Conservation (phyloP, 2,329 filamentous ascomycete species). For the Botrytis tulipae region DNA sequence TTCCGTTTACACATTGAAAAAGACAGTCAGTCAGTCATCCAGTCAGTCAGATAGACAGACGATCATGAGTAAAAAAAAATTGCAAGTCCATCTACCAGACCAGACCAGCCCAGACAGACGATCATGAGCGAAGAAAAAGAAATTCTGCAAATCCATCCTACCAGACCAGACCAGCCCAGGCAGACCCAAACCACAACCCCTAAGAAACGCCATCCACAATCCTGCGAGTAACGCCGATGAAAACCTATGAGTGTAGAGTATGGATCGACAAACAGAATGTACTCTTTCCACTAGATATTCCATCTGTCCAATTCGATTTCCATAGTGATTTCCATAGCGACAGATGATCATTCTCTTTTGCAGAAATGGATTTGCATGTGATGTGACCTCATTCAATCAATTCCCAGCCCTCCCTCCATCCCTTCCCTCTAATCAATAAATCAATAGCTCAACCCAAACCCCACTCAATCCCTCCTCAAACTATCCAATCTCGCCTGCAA, state of each 20-base stretch:
- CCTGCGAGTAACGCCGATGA: constrained; percentile 2
- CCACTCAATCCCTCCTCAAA: constrained; percentile 45
- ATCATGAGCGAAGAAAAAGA: not conserved
- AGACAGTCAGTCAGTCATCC: not conserved
- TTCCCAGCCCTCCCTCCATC: not conserved
- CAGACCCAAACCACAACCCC: not conserved
- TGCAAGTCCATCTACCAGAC: not conserved
- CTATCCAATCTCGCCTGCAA: constrained; percentile 92
- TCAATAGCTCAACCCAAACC: constrained; percentile 57
- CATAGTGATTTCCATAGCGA: constrained; percentile 95
- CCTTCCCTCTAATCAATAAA: constrained; percentile 43
- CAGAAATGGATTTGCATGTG: constrained; percentile 91
- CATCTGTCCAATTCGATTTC: constrained; percentile 95
- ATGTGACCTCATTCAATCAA: constrained; percentile 91
- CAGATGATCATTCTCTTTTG: constrained; percentile 93
- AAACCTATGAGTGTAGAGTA: too few species aligned
- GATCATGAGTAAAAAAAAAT: not conserved
- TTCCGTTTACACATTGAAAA: not conserved
- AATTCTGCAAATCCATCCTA: not conserved
- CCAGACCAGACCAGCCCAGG: not conserved
- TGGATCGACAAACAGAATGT: constrained; percentile 70
- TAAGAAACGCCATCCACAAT: not conserved
- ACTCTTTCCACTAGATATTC: constrained; percentile 84
- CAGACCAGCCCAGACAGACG: not conserved
- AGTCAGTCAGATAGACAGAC: not conserved